Percentiles rank a stretch among this genome's conserved stretches.
phyloP scores from a whole-genome alignment of 805 yeast genomes.

The Kuraishia borneana region DNA sequence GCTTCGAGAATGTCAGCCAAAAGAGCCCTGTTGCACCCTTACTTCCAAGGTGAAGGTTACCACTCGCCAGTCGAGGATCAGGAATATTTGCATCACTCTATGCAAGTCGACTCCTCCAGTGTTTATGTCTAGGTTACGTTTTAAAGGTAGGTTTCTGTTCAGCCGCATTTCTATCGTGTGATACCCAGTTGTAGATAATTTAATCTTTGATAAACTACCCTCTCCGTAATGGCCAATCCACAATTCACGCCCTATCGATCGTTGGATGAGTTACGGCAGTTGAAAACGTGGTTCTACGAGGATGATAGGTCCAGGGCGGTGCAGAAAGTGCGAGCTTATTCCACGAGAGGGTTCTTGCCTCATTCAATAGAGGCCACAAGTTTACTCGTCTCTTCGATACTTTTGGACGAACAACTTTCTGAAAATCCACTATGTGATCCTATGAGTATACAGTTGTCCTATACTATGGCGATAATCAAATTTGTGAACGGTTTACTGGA shows the following conservation, averaged over 20 bases:
- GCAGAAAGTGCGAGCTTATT: slow-evolving; percentile 38
- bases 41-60: slow-evolving; percentile 39
- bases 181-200: neutral
- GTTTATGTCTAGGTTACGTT: slow-evolving; percentile 13
- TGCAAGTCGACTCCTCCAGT: slow-evolving; percentile 24
- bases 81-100: slow-evolving; percentile 21
- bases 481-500: slow-evolving; percentile 90
- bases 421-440: slow-evolving; percentile 14
- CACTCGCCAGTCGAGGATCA: slow-evolving; percentile 1
- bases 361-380: slow-evolving; percentile 65
- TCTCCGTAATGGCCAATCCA: slow-evolving; percentile 9
- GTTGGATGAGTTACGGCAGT: slow-evolving; percentile 28
- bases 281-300: slow-evolving; percentile 41
- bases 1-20: slow-evolving; percentile 89
- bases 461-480: slow-evolving; percentile 65
- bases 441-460: slow-evolving; percentile 35
- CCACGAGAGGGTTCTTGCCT: slow-evolving; percentile 54
- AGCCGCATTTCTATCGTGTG: no score
- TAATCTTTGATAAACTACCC: no score
- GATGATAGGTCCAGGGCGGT: slow-evolving; percentile 31
- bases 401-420: neutral
- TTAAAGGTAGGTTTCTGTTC: no score
- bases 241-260: slow-evolving; percentile 23
- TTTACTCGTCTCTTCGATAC: slow-evolving; percentile 28
- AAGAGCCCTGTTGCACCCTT: slow-evolving; percentile 83